Conservation (phyloP, 164 flowering plant genomes). For the Tetracentron sinense region DNA sequence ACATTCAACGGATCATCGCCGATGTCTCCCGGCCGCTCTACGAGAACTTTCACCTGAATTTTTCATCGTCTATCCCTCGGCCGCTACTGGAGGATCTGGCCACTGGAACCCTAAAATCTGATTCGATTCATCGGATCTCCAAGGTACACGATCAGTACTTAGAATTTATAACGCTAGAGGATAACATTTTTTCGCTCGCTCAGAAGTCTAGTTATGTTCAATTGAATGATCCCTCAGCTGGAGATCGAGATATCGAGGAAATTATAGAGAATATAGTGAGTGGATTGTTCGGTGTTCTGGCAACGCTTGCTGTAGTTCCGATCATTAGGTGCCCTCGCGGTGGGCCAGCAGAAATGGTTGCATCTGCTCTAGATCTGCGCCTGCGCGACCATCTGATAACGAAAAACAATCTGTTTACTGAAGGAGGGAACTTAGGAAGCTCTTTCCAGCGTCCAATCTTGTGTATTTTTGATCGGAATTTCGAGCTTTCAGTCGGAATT, state of each 20-base stretch:
- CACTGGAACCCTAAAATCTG: constrained; percentile 51
- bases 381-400: constrained; percentile 79
- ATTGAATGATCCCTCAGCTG: constrained; percentile 87
- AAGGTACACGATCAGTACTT: constrained; percentile 94
- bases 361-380: constrained; percentile 65
- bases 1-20: constrained; percentile 57
- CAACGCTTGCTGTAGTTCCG: constrained; percentile 86
- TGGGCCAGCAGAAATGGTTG: constrained; percentile 99
- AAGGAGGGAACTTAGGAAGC: constrained; percentile 62
- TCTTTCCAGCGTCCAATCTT: constrained; percentile 87
- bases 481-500: constrained; percentile 80
- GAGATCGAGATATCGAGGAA: constrained; percentile 85
- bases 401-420: constrained; percentile 84
- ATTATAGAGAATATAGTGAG: constrained; percentile 66
- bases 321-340: constrained; percentile 85
- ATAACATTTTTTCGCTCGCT: constrained; percentile 74
- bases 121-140: constrained; percentile 54
- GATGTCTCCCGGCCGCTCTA: constrained; percentile 68
- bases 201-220: constrained; percentile 61
- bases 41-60: constrained; percentile 76
- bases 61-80: constrained; percentile 83
- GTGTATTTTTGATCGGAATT: constrained; percentile 86
- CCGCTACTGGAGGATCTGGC: constrained; percentile 84
- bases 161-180: constrained; percentile 87
- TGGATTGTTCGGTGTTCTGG: constrained; percentile 84